phyloP scores from a whole-genome alignment of 2,329 filamentous ascomycete genomes.

The Xylariales sp. region DNA sequence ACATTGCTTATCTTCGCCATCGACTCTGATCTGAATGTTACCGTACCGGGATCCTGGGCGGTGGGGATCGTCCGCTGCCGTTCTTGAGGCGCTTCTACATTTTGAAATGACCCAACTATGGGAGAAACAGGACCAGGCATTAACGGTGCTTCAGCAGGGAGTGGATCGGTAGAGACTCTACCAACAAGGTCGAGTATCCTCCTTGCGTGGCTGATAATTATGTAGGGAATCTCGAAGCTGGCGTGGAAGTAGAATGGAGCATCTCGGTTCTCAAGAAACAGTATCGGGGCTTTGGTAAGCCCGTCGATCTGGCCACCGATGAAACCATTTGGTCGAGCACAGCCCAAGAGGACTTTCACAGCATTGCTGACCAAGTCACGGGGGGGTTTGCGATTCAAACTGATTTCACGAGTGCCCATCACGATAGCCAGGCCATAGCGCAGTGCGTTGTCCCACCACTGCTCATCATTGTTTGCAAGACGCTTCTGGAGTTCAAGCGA shows the following conservation, averaged over 20 bases:
- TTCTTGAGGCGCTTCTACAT: no score
- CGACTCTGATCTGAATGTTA: no score
- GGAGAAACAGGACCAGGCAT: no score
- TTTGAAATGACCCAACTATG: no score
- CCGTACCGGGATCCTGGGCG: no score
- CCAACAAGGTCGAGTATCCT: no score
- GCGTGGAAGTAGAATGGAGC: slow-evolving; percentile 7
- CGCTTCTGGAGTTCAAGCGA: slow-evolving; percentile 9
- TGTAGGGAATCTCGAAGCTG: slow-evolving; percentile 8
- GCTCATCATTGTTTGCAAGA: slow-evolving; percentile 8
- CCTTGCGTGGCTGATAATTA: no score
- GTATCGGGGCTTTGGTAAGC: slow-evolving; percentile 4
- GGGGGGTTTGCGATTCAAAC: background rate
- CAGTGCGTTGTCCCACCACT: slow-evolving; percentile 9
- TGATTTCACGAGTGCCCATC: background rate
- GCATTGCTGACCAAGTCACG: background rate
- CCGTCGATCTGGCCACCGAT: slow-evolving; percentile 6
- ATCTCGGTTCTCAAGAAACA: slow-evolving; percentile 1
- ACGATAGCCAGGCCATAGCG: slow-evolving; percentile 8
- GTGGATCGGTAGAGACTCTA: no score
- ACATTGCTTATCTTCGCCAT: no score
- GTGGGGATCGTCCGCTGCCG: no score
- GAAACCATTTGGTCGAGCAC: slow-evolving; percentile 3
- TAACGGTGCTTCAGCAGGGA: no score
- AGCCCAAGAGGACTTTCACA: background rate